Evolutionary conservation across 192 early-diverging fungal genomes (phyloP).

Genomic region (Coemansia sp.): DNA sequence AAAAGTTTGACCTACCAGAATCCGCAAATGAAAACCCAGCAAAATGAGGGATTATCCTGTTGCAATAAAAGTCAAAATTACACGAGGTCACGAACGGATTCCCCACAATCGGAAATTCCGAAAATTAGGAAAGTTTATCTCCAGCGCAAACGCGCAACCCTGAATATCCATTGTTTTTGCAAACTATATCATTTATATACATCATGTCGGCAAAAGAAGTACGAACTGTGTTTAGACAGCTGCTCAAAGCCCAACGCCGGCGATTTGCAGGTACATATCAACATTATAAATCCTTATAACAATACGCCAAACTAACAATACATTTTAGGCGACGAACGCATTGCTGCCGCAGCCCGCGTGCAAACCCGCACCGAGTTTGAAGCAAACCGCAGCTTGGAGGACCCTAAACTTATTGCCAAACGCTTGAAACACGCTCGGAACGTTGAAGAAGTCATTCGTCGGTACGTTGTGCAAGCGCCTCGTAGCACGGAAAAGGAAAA

Average conservation of each 20-base stretch:
- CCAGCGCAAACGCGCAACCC: too few species aligned
- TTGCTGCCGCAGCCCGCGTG: slow-evolving; percentile 24
- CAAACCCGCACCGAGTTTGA: slow-evolving; percentile 50
- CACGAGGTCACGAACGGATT: not conserved
- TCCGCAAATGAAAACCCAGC: too few species aligned
- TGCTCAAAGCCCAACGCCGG: slow-evolving; percentile 34
- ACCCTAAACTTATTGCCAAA: slow-evolving; percentile 43
- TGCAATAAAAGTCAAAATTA: not conserved
- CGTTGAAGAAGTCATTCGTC: slow-evolving; percentile 45
- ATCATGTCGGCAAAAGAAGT: slow-evolving; percentile 28
- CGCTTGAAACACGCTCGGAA: slow-evolving; percentile 34
- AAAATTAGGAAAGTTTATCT: not conserved
- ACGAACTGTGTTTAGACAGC: slow-evolving; percentile 35
- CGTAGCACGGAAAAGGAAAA: slow-evolving; percentile 25
- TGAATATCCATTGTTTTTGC: not conserved
- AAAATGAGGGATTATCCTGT: not conserved
- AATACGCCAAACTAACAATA: not conserved
- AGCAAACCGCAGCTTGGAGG: slow-evolving; percentile 16
- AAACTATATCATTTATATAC: not conserved
- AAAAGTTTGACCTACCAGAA: not conserved
- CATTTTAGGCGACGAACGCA: slow-evolving; percentile 14
- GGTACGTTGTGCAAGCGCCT: slow-evolving; percentile 49
- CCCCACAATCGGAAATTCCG: not conserved
- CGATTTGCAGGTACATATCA: slow-evolving; percentile 28
- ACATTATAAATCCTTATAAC: not conserved